Evolutionary conservation across 305 asterid genomes (phyloP).

Genomic region (Withania somnifera): DNA sequence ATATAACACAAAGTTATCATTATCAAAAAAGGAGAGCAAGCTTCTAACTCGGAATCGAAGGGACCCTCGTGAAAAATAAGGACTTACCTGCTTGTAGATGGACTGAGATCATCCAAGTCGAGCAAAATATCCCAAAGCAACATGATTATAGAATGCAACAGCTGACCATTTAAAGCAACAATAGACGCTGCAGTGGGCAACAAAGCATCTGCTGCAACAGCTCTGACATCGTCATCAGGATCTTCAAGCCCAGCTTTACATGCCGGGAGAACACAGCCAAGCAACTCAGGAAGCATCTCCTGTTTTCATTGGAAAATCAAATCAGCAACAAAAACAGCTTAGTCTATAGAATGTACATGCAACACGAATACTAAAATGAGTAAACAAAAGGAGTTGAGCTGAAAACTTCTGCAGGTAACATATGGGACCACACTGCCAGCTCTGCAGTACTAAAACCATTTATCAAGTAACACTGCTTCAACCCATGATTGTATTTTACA

Average conservation of each 20-base stretch:
- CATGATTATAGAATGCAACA: slow-evolving; percentile 81
- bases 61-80: neutral
- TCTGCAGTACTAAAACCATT: neutral
- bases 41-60: no score
- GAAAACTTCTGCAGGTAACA: neutral
- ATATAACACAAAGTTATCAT: no score
- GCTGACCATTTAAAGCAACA: slow-evolving; percentile 63
- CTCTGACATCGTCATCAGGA: slow-evolving; percentile 99
- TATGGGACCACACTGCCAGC: neutral
- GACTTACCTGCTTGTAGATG: slow-evolving; percentile 93
- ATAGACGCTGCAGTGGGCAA: slow-evolving; percentile 81
- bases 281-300: slow-evolving; percentile 87
- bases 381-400: neutral
- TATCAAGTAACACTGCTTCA: neutral
- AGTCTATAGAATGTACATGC: neutral
- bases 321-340: neutral
- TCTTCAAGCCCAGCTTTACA: slow-evolving; percentile 97
- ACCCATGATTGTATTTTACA: neutral
- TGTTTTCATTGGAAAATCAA: slow-evolving; percentile 25
- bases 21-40: no score
- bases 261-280: slow-evolving; percentile 75
- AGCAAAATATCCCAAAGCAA: slow-evolving; percentile 97
- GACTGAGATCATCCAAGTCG: slow-evolving; percentile 96
- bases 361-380: neutral
- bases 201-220: slow-evolving; percentile 97